Evolutionary conservation across 1,284 basidiomycete species (phyloP).

Genomic region (Microbotryomycetes sp.): DNA sequence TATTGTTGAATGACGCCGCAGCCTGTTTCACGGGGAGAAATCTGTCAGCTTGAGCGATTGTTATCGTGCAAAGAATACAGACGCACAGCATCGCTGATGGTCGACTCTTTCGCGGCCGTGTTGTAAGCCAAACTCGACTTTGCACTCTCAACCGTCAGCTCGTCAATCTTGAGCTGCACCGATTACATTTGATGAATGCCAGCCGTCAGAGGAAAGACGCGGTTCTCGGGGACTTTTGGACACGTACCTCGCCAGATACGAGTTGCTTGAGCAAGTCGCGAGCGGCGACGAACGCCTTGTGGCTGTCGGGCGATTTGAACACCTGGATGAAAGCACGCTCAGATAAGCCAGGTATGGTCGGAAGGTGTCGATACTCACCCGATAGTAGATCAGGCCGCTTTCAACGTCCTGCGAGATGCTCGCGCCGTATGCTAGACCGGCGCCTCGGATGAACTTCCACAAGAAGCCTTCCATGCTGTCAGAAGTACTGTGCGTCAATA

Average conservation of each 20-base stretch:
- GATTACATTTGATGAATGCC: conserved; percentile 2
- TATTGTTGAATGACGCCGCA: conserved; percentile 70
- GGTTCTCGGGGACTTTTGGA: conserved; percentile 36
- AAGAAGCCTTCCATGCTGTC: conserved; percentile 73
- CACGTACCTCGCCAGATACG: conserved; percentile 32
- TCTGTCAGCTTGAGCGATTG: conserved; percentile 33
- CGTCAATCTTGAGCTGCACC: conserved; percentile 73
- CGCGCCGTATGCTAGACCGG: conserved; percentile 89
- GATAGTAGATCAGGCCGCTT: conserved; percentile 70
- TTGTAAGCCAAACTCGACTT: conserved; percentile 84
- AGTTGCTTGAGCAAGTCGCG: conserved; percentile 44
- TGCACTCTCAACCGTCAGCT: conserved; percentile 79
- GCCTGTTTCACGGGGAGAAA: conserved; percentile 49
- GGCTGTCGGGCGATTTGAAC: conserved; percentile 70
- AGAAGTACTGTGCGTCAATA: background rate
- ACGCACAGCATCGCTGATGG: conserved; percentile 68
- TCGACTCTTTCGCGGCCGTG: conserved; percentile 73
- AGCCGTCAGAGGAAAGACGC: no score
- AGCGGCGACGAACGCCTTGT: conserved; percentile 76
- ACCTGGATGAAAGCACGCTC: conserved; percentile 14
- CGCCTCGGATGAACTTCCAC: conserved; percentile 77
- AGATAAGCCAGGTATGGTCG: background rate
- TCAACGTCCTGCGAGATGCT: conserved; percentile 72
- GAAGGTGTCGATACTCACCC: conserved; percentile 47
- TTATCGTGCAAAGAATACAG: conserved; percentile 5